Base-by-base conservation (phyloP, 78 protist genomes). In the Dictyostelium firmibasis region DNA sequence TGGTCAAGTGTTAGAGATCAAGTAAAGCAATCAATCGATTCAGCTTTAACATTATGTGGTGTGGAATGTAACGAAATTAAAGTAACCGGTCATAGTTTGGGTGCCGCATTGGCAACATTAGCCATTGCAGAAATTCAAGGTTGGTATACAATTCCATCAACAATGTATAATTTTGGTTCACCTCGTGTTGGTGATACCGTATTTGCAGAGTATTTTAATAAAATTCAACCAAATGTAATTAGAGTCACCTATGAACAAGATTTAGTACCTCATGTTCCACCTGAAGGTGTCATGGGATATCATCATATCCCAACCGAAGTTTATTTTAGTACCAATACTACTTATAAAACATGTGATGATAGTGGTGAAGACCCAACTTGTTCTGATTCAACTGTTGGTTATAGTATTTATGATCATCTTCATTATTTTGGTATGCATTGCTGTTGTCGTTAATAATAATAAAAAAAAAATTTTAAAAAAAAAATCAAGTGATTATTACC, bases 181-280 rank as follows among this genome's bases (percentile, higher is more conserved):
- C 96, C 96, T 29, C 35, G 96, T 35, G 96, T 84, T 29, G 96
- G 96, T 70, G 60, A 92, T 36, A 14, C 9, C n/a, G 53, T 13
- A 9, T 92, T 70, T 29, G 91, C 91, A 3, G 27, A 35, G 8
- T 88, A 79, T 35, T 88, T 31, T 27, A 88, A 88, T 53, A 35
- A 20, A 14, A 88, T 88, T 44, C 93, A 88, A 79, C 86, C 93
- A 78, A 88, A 88, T 29, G 25, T 11, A 4, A 38, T 41, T 1
- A 57, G 93, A 44, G 44, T 43, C 14, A 38, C 44, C n/a, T 79
- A 79, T 67, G 38, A 44, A 67, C 16, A 88, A 11, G 93, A 88
- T 67, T 31, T 88, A 5, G 93, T 88, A 7, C 93, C 93, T 35
- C 93, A 88, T 29, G 86, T 88, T 7, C 93, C 93, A 36, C 85